Evolutionary conservation across 192 early-diverging fungal genomes (phyloP), one percentile per base, ranked within the genome.

Genomic region (Backusella circina): DNA sequence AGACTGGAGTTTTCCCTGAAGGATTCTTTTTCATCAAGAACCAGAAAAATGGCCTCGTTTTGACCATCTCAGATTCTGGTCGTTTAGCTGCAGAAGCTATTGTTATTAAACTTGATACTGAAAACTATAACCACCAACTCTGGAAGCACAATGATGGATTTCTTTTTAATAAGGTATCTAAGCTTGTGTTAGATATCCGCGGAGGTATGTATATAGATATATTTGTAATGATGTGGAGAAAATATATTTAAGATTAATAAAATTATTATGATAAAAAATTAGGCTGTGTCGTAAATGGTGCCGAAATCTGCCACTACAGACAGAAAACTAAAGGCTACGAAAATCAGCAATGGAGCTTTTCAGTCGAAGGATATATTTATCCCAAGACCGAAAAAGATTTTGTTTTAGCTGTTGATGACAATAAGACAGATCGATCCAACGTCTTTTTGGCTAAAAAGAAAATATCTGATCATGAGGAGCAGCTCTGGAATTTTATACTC

Each of bases 11-110:
- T 8, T 80, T 80, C 61, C 79, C 74, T 64, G 75, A 76, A 50
- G 82, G 79, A 6, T 83, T 75, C 75, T 83, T 83, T 54, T 83
- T 80, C 54, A 70, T 83, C 69, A 83, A 83, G 23, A 79, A 68
- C 26, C 71, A 77, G 31, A 30, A 36, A 4, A 61, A 80, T 38
- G 36, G 65, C 35, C 32, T 76, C 12, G 79, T 83, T 13, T 9
- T 83, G 30, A 33, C 70, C 33, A 76, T 78, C 4, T 18, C 73
- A 9, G 82, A 77, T 32, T 61, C 74, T 61, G 67, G 65, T 7
- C 67, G 21, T 37, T 38, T 82, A 15, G 77, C 80, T 26, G 64
- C 79, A 21, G 44, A 77, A 26, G 50, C 65, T 37, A 54, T 71
- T 37, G 73, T 47, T 36, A 69, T 44, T 9, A 35, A 67, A 18